phyloP scores from a whole-genome alignment of 2,329 filamentous ascomycete genomes.

The Chaetomium globosum region DNA sequence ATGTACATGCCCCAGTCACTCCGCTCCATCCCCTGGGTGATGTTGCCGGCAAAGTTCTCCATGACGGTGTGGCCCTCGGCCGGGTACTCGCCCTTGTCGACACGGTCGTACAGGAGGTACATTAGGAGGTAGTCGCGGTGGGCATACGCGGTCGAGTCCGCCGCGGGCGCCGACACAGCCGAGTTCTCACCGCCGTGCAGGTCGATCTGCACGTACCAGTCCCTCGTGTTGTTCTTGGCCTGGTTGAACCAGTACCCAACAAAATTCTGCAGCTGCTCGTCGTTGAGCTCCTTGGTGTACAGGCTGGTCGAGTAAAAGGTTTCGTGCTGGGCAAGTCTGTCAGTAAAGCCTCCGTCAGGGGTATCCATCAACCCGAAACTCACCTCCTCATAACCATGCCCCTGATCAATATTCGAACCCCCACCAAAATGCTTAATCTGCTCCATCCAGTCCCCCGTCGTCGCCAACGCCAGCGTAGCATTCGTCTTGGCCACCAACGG shows the following conservation, averaged over 20 bases:
- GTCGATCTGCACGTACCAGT: conserved; percentile 50
- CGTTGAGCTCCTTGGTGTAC: conserved; percentile 45
- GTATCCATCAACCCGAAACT: neutral
- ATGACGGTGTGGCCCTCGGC: conserved; percentile 42
- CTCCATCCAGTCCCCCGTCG: conserved; percentile 40
- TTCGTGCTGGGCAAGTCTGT: conserved; percentile 44
- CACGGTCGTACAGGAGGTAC: conserved; percentile 52
- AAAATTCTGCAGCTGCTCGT: conserved; percentile 43
- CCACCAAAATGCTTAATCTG: conserved; percentile 43
- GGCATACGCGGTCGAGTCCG: conserved; percentile 45
- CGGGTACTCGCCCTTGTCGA: conserved; percentile 41
- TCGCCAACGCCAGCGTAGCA: conserved; percentile 41
- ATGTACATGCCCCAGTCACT: conserved; percentile 47
- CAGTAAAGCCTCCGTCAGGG: neutral
- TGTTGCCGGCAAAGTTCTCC: conserved; percentile 42
- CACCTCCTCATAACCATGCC: conserved; percentile 39
- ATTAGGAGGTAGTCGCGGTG: conserved; percentile 54
- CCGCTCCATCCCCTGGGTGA: conserved; percentile 39
- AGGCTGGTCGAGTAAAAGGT: conserved; percentile 49
- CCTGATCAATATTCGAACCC: conserved; percentile 39
- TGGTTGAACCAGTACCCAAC: conserved; percentile 47
- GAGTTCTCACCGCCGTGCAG: conserved; percentile 48
- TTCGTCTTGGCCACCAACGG: conserved; percentile 44
- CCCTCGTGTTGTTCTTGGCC: conserved; percentile 43
- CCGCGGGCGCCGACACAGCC: conserved; percentile 40